Conservation (phyloP, 1,284 basidiomycete genomes). For the Heliocybe sulcata region DNA sequence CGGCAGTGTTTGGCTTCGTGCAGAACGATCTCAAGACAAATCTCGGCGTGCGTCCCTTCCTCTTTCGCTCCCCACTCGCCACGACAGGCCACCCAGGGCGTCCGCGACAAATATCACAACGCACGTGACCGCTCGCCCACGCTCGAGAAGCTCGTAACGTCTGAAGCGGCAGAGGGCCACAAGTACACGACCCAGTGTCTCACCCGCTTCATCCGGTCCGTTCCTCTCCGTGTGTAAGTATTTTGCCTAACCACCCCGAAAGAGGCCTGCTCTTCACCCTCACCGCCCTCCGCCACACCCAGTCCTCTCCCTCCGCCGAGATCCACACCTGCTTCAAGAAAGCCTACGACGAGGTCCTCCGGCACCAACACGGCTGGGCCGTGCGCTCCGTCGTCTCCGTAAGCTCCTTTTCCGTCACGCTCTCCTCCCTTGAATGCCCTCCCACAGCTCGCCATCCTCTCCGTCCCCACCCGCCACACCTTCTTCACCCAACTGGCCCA, state of each 20-base stretch:
- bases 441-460: constrained; percentile 83
- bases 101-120: constrained; percentile 62
- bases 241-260: constrained; percentile 11
- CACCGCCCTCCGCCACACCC: constrained; percentile 72
- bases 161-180: constrained; percentile 48
- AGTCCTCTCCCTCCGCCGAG: constrained; percentile 63
- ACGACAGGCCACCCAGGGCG: constrained; percentile 48
- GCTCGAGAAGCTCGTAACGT: constrained; percentile 71
- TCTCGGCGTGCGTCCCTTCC: constrained; percentile 56
- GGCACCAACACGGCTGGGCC: constrained; percentile 80
- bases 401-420: constrained; percentile 21
- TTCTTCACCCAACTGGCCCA: constrained; percentile 85
- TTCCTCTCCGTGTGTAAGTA: constrained; percentile 8
- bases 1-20: constrained; percentile 84
- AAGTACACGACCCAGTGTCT: constrained; percentile 53
- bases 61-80: constrained; percentile 1
- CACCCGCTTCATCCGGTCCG: constrained; percentile 77
- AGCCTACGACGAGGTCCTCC: constrained; percentile 81
- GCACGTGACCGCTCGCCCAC: constrained; percentile 56
- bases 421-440: constrained; percentile 3
- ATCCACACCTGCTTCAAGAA: constrained; percentile 81
- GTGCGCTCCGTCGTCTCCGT: constrained; percentile 81
- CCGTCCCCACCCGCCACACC: constrained; percentile 81
- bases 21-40: constrained; percentile 89
- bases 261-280: constrained; percentile 84